Evolutionary conservation across 768 basidiomycete species (phyloP).

Genomic region (Gloeopeniophorella convolvens): DNA sequence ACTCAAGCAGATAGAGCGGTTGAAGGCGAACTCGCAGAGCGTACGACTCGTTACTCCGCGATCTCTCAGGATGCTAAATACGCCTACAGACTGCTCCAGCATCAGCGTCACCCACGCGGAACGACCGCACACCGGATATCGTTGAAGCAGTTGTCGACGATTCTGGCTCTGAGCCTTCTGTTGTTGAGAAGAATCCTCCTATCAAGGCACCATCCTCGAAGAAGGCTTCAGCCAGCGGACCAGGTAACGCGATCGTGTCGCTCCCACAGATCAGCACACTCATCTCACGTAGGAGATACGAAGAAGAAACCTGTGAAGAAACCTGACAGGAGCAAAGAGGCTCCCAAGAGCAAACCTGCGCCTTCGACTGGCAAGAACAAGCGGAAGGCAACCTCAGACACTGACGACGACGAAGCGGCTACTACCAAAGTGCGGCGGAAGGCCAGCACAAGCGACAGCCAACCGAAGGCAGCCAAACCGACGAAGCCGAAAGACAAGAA

Average conservation of each 20-base stretch:
- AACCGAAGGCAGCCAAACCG: neutral
- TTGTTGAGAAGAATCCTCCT: neutral
- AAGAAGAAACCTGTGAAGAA: conserved; percentile 14
- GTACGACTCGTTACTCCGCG: neutral
- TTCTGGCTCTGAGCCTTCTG: neutral
- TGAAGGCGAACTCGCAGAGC: neutral
- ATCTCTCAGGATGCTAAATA: neutral
- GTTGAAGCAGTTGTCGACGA: neutral
- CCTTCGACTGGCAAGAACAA: conserved; percentile 31
- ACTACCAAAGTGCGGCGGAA: conserved; percentile 5
- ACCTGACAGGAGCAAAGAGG: conserved; percentile 14
- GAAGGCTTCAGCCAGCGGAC: neutral
- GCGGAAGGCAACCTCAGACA: conserved; percentile 28
- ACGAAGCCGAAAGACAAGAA: neutral
- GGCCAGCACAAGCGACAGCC: neutral
- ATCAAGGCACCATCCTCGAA: neutral
- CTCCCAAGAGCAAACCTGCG: conserved; percentile 1
- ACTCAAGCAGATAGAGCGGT: conserved; percentile 20
- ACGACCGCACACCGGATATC: neutral
- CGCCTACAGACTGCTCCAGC: neutral
- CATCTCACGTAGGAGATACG: neutral
- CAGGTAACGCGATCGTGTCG: neutral
- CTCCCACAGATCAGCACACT: neutral
- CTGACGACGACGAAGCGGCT: conserved; percentile 21
- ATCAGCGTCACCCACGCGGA: neutral